A percentile compares a stretch with the other conserved stretches of the same genome.
Evolutionary conservation across 345 rosid genomes (phyloP).

Genomic region (Arabidopsis thaliana): DNA sequence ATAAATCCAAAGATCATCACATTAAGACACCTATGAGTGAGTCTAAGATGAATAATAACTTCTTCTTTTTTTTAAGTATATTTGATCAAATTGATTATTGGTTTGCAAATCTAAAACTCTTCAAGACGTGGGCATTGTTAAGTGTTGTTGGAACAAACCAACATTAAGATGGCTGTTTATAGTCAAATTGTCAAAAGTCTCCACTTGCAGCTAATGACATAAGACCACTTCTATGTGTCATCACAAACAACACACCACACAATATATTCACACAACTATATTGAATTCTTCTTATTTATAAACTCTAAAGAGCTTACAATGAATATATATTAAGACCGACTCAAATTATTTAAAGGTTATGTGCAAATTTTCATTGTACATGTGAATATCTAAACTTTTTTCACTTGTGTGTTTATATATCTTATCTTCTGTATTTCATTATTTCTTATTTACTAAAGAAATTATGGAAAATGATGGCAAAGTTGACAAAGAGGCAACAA

Average conservation of each 20-base stretch:
- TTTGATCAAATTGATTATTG: constrained; percentile 5
- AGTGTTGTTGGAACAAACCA: constrained; percentile 24
- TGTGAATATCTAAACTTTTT: constrained; percentile 11
- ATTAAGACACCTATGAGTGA: constrained; percentile 20
- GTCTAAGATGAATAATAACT: constrained; percentile 3
- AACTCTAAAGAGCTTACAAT: constrained; percentile 11
- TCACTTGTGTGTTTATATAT: neutral
- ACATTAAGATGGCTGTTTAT: constrained; percentile 36
- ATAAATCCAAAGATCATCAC: constrained; percentile 25
- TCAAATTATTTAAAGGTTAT: neutral
- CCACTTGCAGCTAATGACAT: constrained; percentile 42
- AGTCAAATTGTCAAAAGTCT: constrained; percentile 40
- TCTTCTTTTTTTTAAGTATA: neutral
- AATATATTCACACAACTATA: constrained; percentile 18
- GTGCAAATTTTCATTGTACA: too few species aligned
- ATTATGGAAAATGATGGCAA: constrained; percentile 30
- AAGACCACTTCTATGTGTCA: constrained; percentile 37
- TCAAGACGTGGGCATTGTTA: constrained; percentile 45
- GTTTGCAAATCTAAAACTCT: constrained; percentile 37
- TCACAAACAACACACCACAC: constrained; percentile 16
- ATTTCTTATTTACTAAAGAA: constrained; percentile 11
- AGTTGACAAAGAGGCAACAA: constrained; percentile 36
- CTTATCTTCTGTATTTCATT: neutral
- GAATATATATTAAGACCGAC: neutral
- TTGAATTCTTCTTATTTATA: constrained; percentile 5